Evolutionary conservation across 257 asterid genomes (phyloP), one percentile per base, ranked within the genome.

Genomic region (Nemophila menziesii): DNA sequence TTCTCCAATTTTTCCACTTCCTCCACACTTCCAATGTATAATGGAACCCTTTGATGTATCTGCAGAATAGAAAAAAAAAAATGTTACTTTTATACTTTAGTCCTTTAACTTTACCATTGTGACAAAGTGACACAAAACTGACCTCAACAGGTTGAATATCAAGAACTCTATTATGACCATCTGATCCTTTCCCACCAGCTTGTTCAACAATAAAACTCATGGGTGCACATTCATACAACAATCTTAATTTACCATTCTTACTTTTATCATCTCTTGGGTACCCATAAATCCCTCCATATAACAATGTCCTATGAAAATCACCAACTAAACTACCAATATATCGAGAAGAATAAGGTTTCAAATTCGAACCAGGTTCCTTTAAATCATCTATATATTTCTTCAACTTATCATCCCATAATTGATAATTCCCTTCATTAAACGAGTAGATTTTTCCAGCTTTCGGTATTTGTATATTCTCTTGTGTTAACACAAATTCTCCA

Each of bases 101-200:
- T n/a, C n/a, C n/a, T n/a, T n/a, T n/a, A n/a, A n/a, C n/a, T n/a
- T n/a, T n/a, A n/a, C n/a, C n/a, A n/a, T n/a, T n/a, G n/a, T n/a
- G n/a, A n/a, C n/a, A n/a, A n/a, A n/a, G n/a, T n/a, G n/a, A n/a
- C n/a, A n/a, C n/a, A n/a, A n/a, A 11, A 44, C 69, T 49, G 14
- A 84, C 94, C 94, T 89, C 94, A 3, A 77, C 66, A 2, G 98
- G 98, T 65, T 73, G 52, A 48, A 89, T 89, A 54, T 84, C 95
- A 37, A 89, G 93, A 58, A 89, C 57, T 59, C 95, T 75, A 2
- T 55, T 52, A 3, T 67, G 72, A 1, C 98, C 95, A 46, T 89
- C 98, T 8, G 90, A 78, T 43, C 92, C 98, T 61, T 78, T 89
- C 4, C 98, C 94, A 16, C 95, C 94, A n/a, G 98, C 98, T 65